Percentiles rank a stretch among this genome's conserved stretches.
Evolutionary conservation across 345 rosid species (phyloP).

Genomic region (Adansonia digitata): DNA sequence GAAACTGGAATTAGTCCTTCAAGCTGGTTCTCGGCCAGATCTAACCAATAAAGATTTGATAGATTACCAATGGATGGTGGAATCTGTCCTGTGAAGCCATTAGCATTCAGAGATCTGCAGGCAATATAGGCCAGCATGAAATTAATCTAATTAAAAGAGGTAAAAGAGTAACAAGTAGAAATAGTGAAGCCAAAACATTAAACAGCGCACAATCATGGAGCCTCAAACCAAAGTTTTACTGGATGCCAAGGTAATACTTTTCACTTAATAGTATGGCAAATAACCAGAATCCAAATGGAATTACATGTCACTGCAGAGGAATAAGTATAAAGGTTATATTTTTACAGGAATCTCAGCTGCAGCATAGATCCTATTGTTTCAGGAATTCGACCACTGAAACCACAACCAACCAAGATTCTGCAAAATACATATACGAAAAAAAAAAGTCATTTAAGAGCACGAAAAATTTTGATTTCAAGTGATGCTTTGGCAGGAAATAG

Average conservation of each 20-base stretch:
- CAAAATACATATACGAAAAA: not conserved
- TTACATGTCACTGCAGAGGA: too few relatives aligned
- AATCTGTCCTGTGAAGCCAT: slow-evolving; percentile 61
- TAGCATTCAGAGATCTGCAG: slow-evolving; percentile 75
- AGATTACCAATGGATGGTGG: slow-evolving; percentile 73
- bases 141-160: not conserved
- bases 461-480: slow-evolving; percentile 1
- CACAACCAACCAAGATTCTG: slow-evolving; percentile 75
- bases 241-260: too few relatives aligned
- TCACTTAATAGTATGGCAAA: too few relatives aligned
- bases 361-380: slow-evolving; percentile 51
- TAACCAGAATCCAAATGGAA: too few relatives aligned
- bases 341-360: slow-evolving; percentile 56
- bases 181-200: too few relatives aligned
- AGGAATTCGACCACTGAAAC: slow-evolving; percentile 68
- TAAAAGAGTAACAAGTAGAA: too few relatives aligned
- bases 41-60: slow-evolving; percentile 68
- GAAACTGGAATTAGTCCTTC: slow-evolving; percentile 78
- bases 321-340: not conserved
- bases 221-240: too few relatives aligned
- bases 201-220: too few relatives aligned
- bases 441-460: not conserved
- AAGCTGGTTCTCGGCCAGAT: slow-evolving; percentile 73
- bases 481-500: not conserved
- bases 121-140: slow-evolving; percentile 7